These are phyloP conservation scores for Vitellaria paradoxa DNA, from an alignment of 179 eudicot species.

Conservation along the genomic window DNA sequence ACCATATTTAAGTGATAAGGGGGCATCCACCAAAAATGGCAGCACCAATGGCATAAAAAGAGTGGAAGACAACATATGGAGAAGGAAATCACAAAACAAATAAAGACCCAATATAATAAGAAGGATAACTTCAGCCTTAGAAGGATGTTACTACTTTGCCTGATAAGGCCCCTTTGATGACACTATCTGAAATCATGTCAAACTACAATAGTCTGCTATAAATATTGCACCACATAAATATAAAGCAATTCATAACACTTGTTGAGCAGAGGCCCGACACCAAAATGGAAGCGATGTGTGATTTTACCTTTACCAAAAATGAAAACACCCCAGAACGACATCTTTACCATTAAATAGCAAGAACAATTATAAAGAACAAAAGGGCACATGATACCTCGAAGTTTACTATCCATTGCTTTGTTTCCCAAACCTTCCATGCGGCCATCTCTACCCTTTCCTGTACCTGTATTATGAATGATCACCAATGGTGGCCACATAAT, in stretches of 20 bases:
- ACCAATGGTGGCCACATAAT: conserved; percentile 94
- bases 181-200: no score
- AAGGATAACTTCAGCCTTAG: not conserved
- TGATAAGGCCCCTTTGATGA: no score
- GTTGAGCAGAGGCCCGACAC: not conserved
- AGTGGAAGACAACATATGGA: not conserved
- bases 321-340: not conserved
- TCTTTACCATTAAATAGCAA: conserved; percentile 4
- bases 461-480: conserved; percentile 74
- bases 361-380: conserved; percentile 26
- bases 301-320: not conserved
- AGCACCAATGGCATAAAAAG: not conserved
- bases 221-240: no score
- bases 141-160: not conserved
- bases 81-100: no score
- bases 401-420: conserved; percentile 79
- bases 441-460: conserved; percentile 89
- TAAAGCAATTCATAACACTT: not conserved
- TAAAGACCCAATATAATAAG: not conserved
- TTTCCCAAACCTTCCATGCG: conserved; percentile 98
- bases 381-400: conserved; percentile 66
- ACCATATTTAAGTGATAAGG: not conserved
- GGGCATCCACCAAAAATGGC: no score
- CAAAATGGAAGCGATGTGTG: not conserved
- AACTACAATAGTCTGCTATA: no score